These are phyloP conservation scores for Bidens hawaiensis DNA, from an alignment of 140 eudicot genomes.

Conservation along the genomic window DNA sequence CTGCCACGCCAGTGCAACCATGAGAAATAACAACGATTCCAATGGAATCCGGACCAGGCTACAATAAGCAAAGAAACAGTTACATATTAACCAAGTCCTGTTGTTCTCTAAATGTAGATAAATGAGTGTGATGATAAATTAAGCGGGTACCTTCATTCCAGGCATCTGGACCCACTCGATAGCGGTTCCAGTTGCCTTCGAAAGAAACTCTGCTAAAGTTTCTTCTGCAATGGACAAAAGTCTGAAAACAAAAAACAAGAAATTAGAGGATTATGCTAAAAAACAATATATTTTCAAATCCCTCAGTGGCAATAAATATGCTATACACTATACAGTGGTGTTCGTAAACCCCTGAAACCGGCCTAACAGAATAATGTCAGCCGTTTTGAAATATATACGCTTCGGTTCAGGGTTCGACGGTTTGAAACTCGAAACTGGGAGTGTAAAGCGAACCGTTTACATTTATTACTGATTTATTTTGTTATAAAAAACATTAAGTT, in stretches of 20 bases:
- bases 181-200: conserved; percentile 99
- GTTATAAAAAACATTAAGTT: too few relatives aligned
- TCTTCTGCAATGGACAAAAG: conserved; percentile 99
- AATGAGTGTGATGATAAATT: neutral
- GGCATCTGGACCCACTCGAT: conserved; percentile 99
- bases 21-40: conserved; percentile 99
- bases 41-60: conserved; percentile 70
- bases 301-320: too few relatives aligned
- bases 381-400: too few relatives aligned
- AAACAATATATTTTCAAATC: too few relatives aligned
- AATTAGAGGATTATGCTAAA: too few relatives aligned
- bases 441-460: too few relatives aligned
- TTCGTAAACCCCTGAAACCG: too few relatives aligned
- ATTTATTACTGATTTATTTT: too few relatives aligned
- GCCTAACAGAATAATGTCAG: too few relatives aligned
- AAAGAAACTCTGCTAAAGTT: conserved; percentile 99
- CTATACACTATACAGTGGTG: too few relatives aligned
- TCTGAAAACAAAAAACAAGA: conserved; percentile 32
- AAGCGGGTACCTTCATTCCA: conserved; percentile 99
- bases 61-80: conserved; percentile 96
- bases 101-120: neutral
- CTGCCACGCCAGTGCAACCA: conserved; percentile 71
- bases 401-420: too few relatives aligned
- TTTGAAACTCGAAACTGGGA: too few relatives aligned
- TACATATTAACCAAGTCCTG: conserved; percentile 76